Evolutionary conservation across 169 alveolate genomes (phyloP).

Genomic region (Babesia caballi): DNA sequence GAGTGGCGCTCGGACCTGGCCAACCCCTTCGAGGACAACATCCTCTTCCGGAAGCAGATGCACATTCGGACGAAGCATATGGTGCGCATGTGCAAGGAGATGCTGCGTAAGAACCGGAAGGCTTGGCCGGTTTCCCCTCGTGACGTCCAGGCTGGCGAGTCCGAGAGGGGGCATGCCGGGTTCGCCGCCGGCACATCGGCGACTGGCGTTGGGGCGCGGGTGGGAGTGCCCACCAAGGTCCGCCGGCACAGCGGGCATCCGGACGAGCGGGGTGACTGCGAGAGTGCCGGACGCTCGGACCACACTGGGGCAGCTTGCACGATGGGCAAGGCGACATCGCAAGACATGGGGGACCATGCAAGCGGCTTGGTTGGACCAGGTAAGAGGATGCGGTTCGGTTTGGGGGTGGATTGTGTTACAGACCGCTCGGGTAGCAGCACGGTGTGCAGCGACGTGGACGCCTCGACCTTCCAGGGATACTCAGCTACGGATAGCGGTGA

Average conservation of each 20-base stretch:
- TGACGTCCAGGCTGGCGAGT: not conserved
- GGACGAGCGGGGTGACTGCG: not conserved
- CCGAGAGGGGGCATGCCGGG: not conserved
- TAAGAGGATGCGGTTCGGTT: too few species aligned
- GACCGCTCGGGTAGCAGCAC: too few species aligned
- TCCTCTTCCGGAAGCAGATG: constrained; percentile 58
- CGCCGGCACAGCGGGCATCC: not conserved
- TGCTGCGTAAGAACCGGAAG: not conserved
- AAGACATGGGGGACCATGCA: too few species aligned
- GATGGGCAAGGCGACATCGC: too few species aligned
- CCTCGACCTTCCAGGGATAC: not conserved
- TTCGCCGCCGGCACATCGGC: too few species aligned
- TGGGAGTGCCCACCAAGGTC: too few species aligned
- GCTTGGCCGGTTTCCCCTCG: not conserved
- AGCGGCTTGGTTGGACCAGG: too few species aligned
- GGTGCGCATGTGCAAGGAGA: constrained; percentile 57
- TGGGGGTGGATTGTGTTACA: too few species aligned
- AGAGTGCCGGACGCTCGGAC: not conserved
- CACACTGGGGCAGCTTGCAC: not conserved
- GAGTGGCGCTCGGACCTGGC: constrained; percentile 71
- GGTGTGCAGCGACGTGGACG: too few species aligned
- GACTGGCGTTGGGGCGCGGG: too few species aligned
- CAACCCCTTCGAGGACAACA: constrained; percentile 68
- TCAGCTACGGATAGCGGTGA: not conserved
- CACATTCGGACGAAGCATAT: constrained; percentile 20